Percentiles rank a stretch among this genome's conserved stretches.
Evolutionary conservation across 2,329 filamentous ascomycete genomes (phyloP).

Genomic region (Onygena corvina): DNA sequence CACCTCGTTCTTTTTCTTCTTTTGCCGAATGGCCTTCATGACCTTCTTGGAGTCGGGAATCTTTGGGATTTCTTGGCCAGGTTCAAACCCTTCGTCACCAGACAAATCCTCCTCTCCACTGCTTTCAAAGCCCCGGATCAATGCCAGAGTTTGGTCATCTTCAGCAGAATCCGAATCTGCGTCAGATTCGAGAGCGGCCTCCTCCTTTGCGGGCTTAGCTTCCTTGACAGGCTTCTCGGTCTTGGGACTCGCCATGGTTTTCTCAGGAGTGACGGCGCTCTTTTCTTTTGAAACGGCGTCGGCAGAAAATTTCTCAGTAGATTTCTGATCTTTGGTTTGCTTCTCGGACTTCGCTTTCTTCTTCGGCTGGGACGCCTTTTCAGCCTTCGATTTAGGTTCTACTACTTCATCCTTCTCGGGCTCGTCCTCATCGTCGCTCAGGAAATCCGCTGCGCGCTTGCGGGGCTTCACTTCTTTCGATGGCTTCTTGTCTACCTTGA

Average conservation of each 20-base stretch:
- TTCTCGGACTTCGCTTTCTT: slow-evolving; percentile 24
- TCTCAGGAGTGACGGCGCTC: slow-evolving; percentile 20
- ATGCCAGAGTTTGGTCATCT: slow-evolving; percentile 43
- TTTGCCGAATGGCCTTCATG: slow-evolving; percentile 41
- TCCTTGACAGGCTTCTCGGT: slow-evolving; percentile 23
- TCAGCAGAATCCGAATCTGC: slow-evolving; percentile 28
- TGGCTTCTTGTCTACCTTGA: slow-evolving; percentile 26
- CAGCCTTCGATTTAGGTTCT: slow-evolving; percentile 37
- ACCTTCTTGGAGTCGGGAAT: slow-evolving; percentile 36
- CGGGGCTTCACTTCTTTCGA: slow-evolving; percentile 32
- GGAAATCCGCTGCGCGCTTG: slow-evolving; percentile 39
- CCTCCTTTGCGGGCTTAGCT: slow-evolving; percentile 24
- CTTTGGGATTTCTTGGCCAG: slow-evolving; percentile 32
- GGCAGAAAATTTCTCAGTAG: slow-evolving; percentile 22
- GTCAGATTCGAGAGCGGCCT: slow-evolving; percentile 9
- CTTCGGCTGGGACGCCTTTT: slow-evolving; percentile 34
- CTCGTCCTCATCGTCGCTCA: slow-evolving; percentile 32
- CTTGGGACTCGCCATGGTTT: slow-evolving; percentile 14
- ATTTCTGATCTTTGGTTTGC: too few species aligned
- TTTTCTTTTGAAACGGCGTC: slow-evolving; percentile 12
- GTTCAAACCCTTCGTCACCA: slow-evolving; percentile 36
- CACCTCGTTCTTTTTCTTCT: slow-evolving; percentile 32
- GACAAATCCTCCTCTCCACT: slow-evolving; percentile 39
- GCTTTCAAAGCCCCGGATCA: slow-evolving; percentile 46
- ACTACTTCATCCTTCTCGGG: slow-evolving; percentile 33